Evolutionary conservation across 1,139 yeast genomes (phyloP), one percentile per base, ranked within the genome.

Genomic region (Kodamaea arcana): DNA sequence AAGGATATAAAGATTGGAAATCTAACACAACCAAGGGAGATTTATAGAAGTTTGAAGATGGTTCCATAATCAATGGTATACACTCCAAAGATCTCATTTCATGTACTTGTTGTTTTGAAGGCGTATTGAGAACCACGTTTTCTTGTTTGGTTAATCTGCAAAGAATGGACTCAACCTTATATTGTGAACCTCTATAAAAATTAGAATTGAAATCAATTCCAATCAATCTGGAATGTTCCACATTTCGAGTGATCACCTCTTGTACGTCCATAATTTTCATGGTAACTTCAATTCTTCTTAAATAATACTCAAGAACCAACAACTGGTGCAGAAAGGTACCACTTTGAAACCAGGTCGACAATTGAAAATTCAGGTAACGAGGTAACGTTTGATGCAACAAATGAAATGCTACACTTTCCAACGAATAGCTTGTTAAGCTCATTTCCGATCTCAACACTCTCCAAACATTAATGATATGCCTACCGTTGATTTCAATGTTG

Each of bases 181-280:
- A 92, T 51, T 92, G 98, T 0, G 97, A 88, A 0, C 98, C 98
- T 41, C 98, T 64, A 36, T 86, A 82, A 43, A 84, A 77, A 13
- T 88, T 88, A 1, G 97, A 87, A 51, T 80, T 75, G 55, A 88
- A 92, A 49, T 92, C 97, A 28, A 92, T 78, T 0, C 98, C 98
- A 27, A 88, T 75, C 25, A 92, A 58, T 30, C 96, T 68, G 0
- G 97, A 87, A 54, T 86, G 85, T 46, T 90, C 97, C 14, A 83
- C 78, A 31, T 85, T 85, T 46, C 81, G 71, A 6, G 80, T 69
- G 2, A 92, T 68, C 4, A 86, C 53, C 45, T 87, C 95, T 38
- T 78, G 80, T 13, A 74, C 68, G 8, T 69, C 72, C 4, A 88
- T 58, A 1, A 90, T 58, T 28, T 69, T 62, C 25, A 78, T 50